Evolutionary conservation across 1,284 basidiomycete species (phyloP).

Genomic region (Termitomyces sp.): DNA sequence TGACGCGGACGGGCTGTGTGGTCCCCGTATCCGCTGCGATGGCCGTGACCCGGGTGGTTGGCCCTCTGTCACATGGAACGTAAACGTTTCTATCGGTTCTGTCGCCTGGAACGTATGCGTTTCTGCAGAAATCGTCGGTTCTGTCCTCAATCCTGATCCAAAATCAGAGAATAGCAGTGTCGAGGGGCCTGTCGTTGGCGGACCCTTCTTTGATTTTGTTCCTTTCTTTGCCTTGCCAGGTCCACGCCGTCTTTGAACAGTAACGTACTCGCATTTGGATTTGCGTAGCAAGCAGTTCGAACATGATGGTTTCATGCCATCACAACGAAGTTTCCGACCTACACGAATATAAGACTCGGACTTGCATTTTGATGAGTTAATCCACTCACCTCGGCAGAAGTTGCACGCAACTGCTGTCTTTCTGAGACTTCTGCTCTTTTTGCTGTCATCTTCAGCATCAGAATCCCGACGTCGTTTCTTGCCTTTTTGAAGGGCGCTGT

Average conservation of each 20-base stretch:
- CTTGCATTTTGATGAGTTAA: constrained; percentile 5
- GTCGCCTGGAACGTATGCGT: constrained; percentile 22
- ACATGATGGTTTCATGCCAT: constrained; percentile 57
- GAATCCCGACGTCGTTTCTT: constrained; percentile 22
- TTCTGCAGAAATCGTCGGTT: constrained; percentile 26
- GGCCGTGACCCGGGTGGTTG: constrained; percentile 14
- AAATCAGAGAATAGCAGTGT: constrained; percentile 12
- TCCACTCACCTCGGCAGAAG: constrained; percentile 62
- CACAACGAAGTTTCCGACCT: constrained; percentile 71
- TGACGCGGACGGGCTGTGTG: constrained; percentile 14
- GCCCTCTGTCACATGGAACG: constrained; percentile 20
- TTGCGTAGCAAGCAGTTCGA: constrained; percentile 48
- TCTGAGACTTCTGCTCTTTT: constrained; percentile 30
- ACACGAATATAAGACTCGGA: constrained; percentile 11
- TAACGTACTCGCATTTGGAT: constrained; percentile 49
- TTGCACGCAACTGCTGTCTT: constrained; percentile 63
- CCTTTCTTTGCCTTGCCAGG: constrained; percentile 65
- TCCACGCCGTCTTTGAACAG: constrained; percentile 54
- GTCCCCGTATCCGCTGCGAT: constrained; percentile 5
- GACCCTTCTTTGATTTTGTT: constrained; percentile 29
- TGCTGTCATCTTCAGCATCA: constrained; percentile 20
- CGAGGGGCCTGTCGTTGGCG: constrained; percentile 14
- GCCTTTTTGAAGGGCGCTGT: constrained; percentile 18
- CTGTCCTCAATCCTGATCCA: constrained; percentile 18
- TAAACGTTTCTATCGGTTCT: constrained; percentile 23